Conservation (phyloP, 1,284 basidiomycete genomes). For the Coriolopsis trogii region DNA sequence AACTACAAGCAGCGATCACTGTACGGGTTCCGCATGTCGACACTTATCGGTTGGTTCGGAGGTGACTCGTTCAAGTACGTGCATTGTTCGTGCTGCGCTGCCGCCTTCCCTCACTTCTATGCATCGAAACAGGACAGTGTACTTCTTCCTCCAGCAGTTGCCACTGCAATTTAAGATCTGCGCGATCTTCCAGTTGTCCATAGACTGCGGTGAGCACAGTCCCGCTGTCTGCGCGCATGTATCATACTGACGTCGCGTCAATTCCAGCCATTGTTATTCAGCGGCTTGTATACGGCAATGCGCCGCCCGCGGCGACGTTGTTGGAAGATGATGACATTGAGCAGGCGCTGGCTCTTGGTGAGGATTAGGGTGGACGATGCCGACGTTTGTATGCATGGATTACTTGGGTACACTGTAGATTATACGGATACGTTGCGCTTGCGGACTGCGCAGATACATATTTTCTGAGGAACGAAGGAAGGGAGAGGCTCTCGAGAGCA, state of each 20-base stretch:
- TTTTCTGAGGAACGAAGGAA: no score
- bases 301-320: constrained; percentile 53
- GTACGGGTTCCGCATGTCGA: constrained; percentile 84
- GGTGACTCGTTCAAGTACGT: constrained; percentile 83
- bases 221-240: no score
- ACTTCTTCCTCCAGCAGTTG: constrained; percentile 74
- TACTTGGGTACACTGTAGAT: no score
- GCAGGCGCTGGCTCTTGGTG: constrained; percentile 64
- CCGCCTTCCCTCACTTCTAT: neutral
- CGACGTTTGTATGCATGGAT: no score
- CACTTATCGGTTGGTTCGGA: constrained; percentile 80
- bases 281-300: constrained; percentile 69
- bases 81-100: constrained; percentile 16
- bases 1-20: constrained; percentile 77
- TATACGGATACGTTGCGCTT: no score
- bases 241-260: constrained; percentile 1
- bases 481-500: no score
- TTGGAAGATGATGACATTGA: constrained; percentile 71
- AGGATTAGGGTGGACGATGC: constrained; percentile 55
- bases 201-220: constrained; percentile 65
- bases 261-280: constrained; percentile 68
- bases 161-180: constrained; percentile 82
- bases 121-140: constrained; percentile 56
- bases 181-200: constrained; percentile 77
- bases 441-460: no score